These are phyloP conservation scores for Grigorovia transvaalensis DNA, from an alignment of 805 yeast species.

Conservation along the genomic window DNA sequence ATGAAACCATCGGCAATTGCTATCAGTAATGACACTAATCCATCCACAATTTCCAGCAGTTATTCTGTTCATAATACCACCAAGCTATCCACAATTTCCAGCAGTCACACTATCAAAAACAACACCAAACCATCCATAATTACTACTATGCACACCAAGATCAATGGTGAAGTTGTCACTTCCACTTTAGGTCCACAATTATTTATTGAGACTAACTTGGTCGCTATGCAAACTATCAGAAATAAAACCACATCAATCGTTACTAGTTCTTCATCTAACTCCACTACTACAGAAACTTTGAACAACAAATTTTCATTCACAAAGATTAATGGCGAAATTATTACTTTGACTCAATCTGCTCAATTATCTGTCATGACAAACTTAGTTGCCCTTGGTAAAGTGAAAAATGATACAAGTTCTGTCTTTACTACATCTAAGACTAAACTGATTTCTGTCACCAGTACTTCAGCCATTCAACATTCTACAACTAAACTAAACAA, in stretches of 20 bases:
- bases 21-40: not conserved
- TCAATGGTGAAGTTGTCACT: not conserved
- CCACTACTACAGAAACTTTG: not conserved
- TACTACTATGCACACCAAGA: not conserved
- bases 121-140: not conserved
- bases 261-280: slow-evolving; percentile 2
- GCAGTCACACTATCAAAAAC: not conserved
- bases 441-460: not conserved
- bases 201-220: slow-evolving; percentile 18
- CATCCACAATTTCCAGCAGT: too few species aligned
- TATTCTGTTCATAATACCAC: not conserved
- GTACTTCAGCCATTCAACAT: not conserved
- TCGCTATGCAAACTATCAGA: slow-evolving; percentile 11
- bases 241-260: not conserved
- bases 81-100: too few species aligned
- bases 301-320: not conserved
- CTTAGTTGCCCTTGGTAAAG: slow-evolving; percentile 7
- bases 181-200: slow-evolving; percentile 11
- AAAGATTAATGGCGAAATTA: not conserved
- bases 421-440: not conserved
- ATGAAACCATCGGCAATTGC: too few species aligned
- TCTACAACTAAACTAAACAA: not conserved
- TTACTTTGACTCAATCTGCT: slow-evolving; percentile 9
- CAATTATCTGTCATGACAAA: slow-evolving; percentile 17
- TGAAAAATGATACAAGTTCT: not conserved